Conservation (phyloP, 1,284 basidiomycete genomes). For the Melampsora americana region DNA sequence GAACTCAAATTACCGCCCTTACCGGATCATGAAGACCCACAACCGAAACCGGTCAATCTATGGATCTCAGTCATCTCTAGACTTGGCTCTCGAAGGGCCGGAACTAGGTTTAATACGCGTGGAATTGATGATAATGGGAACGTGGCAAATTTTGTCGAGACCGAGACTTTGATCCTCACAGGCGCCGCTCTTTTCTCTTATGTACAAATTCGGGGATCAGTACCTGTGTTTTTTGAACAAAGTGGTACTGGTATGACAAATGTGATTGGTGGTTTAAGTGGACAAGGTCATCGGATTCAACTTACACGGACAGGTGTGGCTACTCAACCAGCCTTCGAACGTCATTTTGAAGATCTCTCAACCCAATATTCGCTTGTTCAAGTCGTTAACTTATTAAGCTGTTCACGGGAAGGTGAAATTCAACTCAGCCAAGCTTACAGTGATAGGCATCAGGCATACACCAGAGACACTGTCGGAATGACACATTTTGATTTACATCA, state of each 20-base stretch:
- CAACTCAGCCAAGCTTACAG: constrained; percentile 77
- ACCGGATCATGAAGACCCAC: constrained; percentile 64
- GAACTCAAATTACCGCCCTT: constrained; percentile 67
- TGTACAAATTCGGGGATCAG: constrained; percentile 27
- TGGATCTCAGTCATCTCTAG: constrained; percentile 77
- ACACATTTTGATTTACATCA: constrained; percentile 95
- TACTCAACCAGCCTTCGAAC: constrained; percentile 51
- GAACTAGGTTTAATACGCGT: constrained; percentile 93
- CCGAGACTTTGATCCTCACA: constrained; percentile 51
- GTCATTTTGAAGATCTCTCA: constrained; percentile 53
- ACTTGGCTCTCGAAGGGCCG: constrained; percentile 89
- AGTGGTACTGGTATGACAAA: constrained; percentile 63
- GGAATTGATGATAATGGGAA: constrained; percentile 98
- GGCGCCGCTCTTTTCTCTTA: constrained; percentile 21
- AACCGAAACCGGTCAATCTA: constrained; percentile 53
- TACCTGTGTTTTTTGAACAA: constrained; percentile 40
- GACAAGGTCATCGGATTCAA: constrained; percentile 48
- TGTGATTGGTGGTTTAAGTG: constrained; percentile 51
- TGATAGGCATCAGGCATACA: constrained; percentile 64
- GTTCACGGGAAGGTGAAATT: constrained; percentile 72
- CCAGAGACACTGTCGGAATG: constrained; percentile 61
- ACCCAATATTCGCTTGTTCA: constrained; percentile 51
- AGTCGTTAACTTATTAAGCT: constrained; percentile 52
- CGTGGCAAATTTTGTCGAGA: constrained; percentile 96
- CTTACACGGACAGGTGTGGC: constrained; percentile 51